Evolutionary conservation across 257 asterid genomes (phyloP).

Genomic region (Penstemon newberryi): DNA sequence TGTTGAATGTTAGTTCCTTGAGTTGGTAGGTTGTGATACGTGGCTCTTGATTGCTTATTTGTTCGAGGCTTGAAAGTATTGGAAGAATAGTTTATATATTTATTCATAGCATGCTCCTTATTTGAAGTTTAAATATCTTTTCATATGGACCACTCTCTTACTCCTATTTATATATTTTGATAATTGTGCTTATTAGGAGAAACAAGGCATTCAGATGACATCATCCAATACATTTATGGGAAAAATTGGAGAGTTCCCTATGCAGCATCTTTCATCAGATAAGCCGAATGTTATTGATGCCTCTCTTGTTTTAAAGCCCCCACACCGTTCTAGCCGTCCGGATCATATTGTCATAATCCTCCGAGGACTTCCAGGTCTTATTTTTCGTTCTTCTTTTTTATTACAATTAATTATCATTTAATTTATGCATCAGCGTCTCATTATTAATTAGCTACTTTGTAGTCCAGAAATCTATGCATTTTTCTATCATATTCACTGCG

Average conservation of each 20-base stretch:
- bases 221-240: slow-evolving; percentile 45
- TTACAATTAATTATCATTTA: neutral
- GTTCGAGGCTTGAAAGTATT: neutral
- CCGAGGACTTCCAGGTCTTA: slow-evolving; percentile 94
- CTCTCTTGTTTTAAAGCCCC: slow-evolving; percentile 75
- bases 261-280: slow-evolving; percentile 42
- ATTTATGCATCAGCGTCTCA: slow-evolving; percentile 5
- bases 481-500: neutral
- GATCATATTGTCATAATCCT: slow-evolving; percentile 83
- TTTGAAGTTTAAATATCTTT: neutral
- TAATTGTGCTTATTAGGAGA: slow-evolving; percentile 44
- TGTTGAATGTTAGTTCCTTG: slow-evolving; percentile 11
- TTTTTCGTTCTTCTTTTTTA: neutral
- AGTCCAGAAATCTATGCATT: slow-evolving; percentile 1
- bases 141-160: neutral
- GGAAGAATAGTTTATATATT: neutral
- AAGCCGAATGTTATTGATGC: slow-evolving; percentile 71
- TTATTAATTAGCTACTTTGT: slow-evolving; percentile 1
- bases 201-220: slow-evolving; percentile 39
- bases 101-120: slow-evolving; percentile 3
- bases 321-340: slow-evolving; percentile 82
- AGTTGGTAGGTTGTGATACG: slow-evolving; percentile 10
- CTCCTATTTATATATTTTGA: slow-evolving; percentile 18
- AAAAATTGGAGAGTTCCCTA: slow-evolving; percentile 44
- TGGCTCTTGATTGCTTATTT: slow-evolving; percentile 16